Evolutionary conservation across 129 eudicot species (phyloP), one percentile per base, ranked within the genome.

Genomic region (Chrysanthemum makinoi): DNA sequence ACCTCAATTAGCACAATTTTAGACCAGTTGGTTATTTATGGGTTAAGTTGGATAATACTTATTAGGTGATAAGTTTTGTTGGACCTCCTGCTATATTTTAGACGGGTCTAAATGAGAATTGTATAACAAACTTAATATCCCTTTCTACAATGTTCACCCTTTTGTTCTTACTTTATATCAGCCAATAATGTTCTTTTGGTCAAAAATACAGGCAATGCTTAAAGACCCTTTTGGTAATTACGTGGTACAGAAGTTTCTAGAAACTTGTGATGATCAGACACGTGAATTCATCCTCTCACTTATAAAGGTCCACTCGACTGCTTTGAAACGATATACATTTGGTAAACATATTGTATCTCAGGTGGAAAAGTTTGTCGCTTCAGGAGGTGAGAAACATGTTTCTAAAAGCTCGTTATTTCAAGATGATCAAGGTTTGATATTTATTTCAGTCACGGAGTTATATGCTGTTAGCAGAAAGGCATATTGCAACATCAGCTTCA

Each of bases 171-270:
- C 48, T 12, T 70, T 58, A 58, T 4, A 55, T 71, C 46, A 15
- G 24, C 9, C 15, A 26, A 11, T 26, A 46, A 14, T 60, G 55
- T 8, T 22, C 5, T 56, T 54, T 16, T 72, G 67, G 49, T 51
- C 28, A 75, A 66, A 24, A 52, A n/a, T 72, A 51, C 83, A 90
- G 97, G 97, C 87, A 72, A 90, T 90, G 95, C 87, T 87, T 95
- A 90, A 87, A 70, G 97, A 90, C 70, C 97, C 88, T 8, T 90
- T 87, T 69, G 97, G 97, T 18, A 90, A 90, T 72, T 90, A 90
- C 48, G 97, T 90, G 10, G 97, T 87, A 75, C 97, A 90, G 72
- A 90, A 90, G 82, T 89, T 90, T 70, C 75, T 90, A 6, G 95
- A 90, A 75, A 90, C 95, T 0, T 90, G 97, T 56, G 95, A 90